A percentile compares a stretch with the other conserved stretches of the same genome.
These are phyloP conservation scores for Saccharomycopsis hybrid DNA, from an alignment of 1,139 yeast genomes.

Conservation along the genomic window DNA sequence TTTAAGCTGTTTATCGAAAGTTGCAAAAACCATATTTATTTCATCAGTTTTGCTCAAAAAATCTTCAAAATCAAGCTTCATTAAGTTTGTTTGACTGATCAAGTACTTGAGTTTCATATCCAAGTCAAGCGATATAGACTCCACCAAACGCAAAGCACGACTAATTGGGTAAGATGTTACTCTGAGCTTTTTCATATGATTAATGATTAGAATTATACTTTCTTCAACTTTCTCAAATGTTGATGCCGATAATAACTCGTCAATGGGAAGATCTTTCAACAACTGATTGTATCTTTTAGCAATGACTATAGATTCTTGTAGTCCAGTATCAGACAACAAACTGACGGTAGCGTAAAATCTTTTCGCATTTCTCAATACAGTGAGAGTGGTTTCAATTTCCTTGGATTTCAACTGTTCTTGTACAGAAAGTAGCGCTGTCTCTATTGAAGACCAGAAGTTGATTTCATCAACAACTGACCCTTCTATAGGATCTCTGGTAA, in stretches of 20 bases:
- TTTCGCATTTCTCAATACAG: conserved; percentile 60
- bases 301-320: conserved; percentile 48
- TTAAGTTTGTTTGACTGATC: conserved; percentile 27
- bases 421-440: conserved; percentile 50
- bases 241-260: conserved; percentile 48
- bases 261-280: conserved; percentile 65
- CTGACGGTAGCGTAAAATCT: conserved; percentile 75
- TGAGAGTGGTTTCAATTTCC: conserved; percentile 53
- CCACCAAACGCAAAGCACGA: conserved; percentile 59
- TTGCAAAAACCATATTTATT: conserved; percentile 31
- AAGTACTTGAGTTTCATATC: conserved; percentile 30
- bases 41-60: conserved; percentile 29
- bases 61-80: conserved; percentile 32
- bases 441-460: conserved; percentile 75
- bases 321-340: conserved; percentile 66
- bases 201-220: conserved; percentile 45
- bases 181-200: conserved; percentile 58
- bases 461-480: conserved; percentile 68
- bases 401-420: conserved; percentile 52
- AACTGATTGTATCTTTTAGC: conserved; percentile 55
- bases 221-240: conserved; percentile 40
- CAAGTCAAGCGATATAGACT: conserved; percentile 48
- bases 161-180: conserved; percentile 58
- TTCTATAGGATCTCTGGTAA: conserved; percentile 46
- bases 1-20: conserved; percentile 46